Percentiles rank a stretch among this genome's conserved stretches.
Conservation (phyloP, 768 basidiomycete species). For the Podaxis carcinomalis region DNA sequence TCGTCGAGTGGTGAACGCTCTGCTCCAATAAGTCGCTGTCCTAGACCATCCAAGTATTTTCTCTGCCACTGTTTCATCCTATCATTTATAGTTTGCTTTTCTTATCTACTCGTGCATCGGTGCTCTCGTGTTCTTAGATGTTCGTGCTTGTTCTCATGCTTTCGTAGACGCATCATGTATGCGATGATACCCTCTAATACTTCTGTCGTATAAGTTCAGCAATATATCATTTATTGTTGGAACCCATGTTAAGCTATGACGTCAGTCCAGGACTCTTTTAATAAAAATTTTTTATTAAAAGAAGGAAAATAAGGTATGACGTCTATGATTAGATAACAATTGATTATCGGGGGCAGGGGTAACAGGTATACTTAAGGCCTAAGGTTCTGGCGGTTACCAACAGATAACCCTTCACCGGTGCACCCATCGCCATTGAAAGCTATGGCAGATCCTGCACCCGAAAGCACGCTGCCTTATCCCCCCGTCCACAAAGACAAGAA, state of each 20-base stretch:
- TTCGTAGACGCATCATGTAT: not conserved
- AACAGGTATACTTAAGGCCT: not conserved
- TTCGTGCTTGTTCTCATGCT: not conserved
- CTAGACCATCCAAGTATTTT: not conserved
- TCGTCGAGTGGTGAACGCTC: slow-evolving; percentile 66
- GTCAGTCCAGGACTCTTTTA: not conserved
- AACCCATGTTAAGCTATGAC: not conserved
- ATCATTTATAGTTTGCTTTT: not conserved
- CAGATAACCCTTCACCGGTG: not conserved
- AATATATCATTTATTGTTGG: not conserved
- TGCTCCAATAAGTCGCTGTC: not conserved
- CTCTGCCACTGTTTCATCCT: not conserved
- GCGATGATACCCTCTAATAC: not conserved
- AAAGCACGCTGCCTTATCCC: slow-evolving; percentile 77
- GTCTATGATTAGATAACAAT: not conserved
- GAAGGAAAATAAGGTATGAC: not conserved
- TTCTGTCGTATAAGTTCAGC: not conserved
- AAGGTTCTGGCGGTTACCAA: not conserved
- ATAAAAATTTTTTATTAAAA: too few relatives aligned
- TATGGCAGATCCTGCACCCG: slow-evolving; percentile 34
- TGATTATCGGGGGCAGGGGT: not conserved
- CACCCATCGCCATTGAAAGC: slow-evolving; percentile 4
- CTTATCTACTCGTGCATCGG: slow-evolving; percentile 7
- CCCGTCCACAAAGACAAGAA: slow-evolving; percentile 74
- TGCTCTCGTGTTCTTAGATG: not conserved